Percentiles rank a stretch among this genome's conserved stretches.
Evolutionary conservation across 805 yeast genomes (phyloP).

Genomic region (Saccharomycopsis synnaedendra): DNA sequence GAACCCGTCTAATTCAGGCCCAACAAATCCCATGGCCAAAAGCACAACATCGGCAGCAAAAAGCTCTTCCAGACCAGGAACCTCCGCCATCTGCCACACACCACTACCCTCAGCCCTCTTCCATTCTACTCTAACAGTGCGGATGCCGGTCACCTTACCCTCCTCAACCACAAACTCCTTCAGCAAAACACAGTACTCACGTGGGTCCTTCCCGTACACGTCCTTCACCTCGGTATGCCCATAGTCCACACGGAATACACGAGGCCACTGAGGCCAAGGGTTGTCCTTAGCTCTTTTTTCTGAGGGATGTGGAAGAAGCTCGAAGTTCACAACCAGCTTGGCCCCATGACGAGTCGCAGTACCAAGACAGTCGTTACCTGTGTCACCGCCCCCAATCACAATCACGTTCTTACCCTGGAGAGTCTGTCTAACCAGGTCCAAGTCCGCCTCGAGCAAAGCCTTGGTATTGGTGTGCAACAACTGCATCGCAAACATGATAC

Average conservation of each 20-base stretch:
- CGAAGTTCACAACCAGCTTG: constrained; percentile 85
- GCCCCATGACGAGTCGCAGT: constrained; percentile 97
- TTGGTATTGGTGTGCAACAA: constrained; percentile 80
- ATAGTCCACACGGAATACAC: constrained; percentile 93
- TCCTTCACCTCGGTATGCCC: constrained; percentile 94
- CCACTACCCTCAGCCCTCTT: constrained; percentile 79
- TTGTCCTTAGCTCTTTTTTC: constrained; percentile 79
- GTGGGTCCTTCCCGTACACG: constrained; percentile 94
- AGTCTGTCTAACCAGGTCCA: constrained; percentile 62
- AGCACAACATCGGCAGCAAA: constrained; percentile 93
- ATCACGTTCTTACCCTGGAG: constrained; percentile 82
- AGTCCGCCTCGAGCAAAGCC: constrained; percentile 71
- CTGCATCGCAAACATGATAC: constrained; percentile 92
- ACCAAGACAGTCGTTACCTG: constrained; percentile 98
- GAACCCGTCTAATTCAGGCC: constrained; percentile 82
- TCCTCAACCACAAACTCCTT: constrained; percentile 92
- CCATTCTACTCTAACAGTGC: constrained; percentile 97
- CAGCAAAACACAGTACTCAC: constrained; percentile 91
- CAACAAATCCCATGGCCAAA: constrained; percentile 94
- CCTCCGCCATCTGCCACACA: constrained; percentile 98
- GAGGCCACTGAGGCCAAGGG: constrained; percentile 99
- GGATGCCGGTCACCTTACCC: constrained; percentile 90
- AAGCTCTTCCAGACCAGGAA: constrained; percentile 87
- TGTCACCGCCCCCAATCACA: constrained; percentile 99
- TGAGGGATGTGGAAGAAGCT: constrained; percentile 88